Conservation (phyloP, 2,329 filamentous ascomycete species). For the Alternaria brassicae region DNA sequence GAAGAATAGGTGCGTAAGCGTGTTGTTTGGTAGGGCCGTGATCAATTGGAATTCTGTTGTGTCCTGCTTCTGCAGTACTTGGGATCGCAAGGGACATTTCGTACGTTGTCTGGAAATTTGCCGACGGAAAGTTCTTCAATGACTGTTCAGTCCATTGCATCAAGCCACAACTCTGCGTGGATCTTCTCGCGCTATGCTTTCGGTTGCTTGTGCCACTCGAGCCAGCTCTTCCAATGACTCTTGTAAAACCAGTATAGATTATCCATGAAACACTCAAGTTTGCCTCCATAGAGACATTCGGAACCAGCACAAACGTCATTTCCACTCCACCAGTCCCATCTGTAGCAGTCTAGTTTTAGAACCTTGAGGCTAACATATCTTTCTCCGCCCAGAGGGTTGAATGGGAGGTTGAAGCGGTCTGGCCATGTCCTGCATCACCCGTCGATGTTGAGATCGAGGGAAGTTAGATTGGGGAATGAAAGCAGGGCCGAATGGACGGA, state of each 20-base stretch:
- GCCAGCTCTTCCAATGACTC: conserved; percentile 6
- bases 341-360: conserved; percentile 18
- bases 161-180: conserved; percentile 20
- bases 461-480: conserved; percentile 21
- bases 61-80: conserved; percentile 7
- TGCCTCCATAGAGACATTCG: not conserved
- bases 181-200: conserved; percentile 12
- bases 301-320: not conserved
- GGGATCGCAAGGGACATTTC: not conserved
- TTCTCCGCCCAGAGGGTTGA: conserved; percentile 15
- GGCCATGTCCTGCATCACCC: conserved; percentile 11
- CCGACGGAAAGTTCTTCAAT: conserved; percentile 12
- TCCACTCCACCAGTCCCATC: conserved; percentile 1
- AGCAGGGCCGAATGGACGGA: conserved; percentile 13
- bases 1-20: conserved; percentile 14
- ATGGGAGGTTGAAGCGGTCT: conserved; percentile 16
- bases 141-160: conserved; percentile 22
- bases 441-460: conserved; percentile 17
- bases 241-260: not conserved
- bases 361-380: conserved; percentile 16
- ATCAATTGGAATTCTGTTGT: conserved; percentile 13
- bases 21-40: conserved; percentile 7
- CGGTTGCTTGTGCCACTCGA: not conserved
- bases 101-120: not conserved
- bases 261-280: not conserved